These are phyloP conservation scores for Radiomyces spectabilis DNA, from an alignment of 192 early-diverging fungal species.

Conservation along the genomic window DNA sequence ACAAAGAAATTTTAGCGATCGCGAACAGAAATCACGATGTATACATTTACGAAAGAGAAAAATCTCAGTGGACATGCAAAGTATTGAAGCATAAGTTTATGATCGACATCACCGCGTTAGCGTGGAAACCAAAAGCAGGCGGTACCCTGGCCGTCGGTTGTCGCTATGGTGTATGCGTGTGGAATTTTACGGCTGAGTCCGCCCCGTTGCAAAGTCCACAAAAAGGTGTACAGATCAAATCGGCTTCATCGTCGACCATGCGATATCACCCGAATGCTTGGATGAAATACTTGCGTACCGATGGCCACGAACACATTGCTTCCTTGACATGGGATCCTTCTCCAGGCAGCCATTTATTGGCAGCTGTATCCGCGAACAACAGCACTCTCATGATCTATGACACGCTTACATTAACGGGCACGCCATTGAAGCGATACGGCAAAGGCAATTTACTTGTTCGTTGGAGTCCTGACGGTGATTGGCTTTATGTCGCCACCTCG, in stretches of 20 bases:
- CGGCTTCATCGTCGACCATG: neutral
- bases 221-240: neutral
- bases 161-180: conserved; percentile 43
- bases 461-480: conserved; percentile 49
- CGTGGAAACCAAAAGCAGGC: conserved; percentile 34
- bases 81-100: conserved; percentile 31
- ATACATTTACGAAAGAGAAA: conserved; percentile 61
- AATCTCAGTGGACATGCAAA: conserved; percentile 39
- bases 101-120: conserved; percentile 38
- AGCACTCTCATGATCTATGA: conserved; percentile 40
- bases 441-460: conserved; percentile 24
- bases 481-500: conserved; percentile 33
- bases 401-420: conserved; percentile 20
- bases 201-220: no score
- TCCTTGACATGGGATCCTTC: conserved; percentile 42
- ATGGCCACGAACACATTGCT: conserved; percentile 28
- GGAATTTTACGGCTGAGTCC: conserved; percentile 34
- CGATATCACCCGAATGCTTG: conserved; percentile 13
- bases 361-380: conserved; percentile 22
- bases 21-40: conserved; percentile 58
- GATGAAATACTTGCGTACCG: conserved; percentile 32
- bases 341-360: conserved; percentile 37
- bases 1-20: conserved; percentile 59
- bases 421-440: conserved; percentile 25
- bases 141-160: conserved; percentile 40